Base-by-base conservation (phyloP, 768 basidiomycete species). In the Botryobasidium botryosum region DNA sequence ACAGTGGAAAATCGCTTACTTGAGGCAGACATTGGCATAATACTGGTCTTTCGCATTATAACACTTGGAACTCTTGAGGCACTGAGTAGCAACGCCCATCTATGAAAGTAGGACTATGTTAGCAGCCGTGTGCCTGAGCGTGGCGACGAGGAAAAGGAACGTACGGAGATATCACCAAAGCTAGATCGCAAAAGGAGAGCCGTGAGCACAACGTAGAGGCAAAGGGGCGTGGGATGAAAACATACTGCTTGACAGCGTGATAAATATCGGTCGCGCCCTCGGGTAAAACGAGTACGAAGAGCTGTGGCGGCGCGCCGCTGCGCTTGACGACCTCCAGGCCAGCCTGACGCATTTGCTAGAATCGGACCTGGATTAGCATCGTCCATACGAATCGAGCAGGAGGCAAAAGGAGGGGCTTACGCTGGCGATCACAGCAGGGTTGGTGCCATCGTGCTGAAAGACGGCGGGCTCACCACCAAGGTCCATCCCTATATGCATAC, bases 71-170 rank as follows among this genome's bases (percentile, higher is more conserved):
- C 67, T 66, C 57, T 80, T 81, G 53, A 86, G 52, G 56, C 83
- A 86, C 50, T 86, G 83, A 0, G 83, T 86, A 0, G 82, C 74
- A 6, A 84, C 74, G 21, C 84, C 84, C 52, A 69, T 66, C 74
- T 79, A 54, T 26, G 13, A 17, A 44, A 44, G 8, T 18, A 7
- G 43, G 1, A 12, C 12, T 20, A 44, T 44, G n/a, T n/a, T 40
- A 37, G 15, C 21, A n/a, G n/a, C n/a, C n/a, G n/a, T n/a, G n/a
- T n/a, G n/a, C n/a, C n/a, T n/a, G n/a, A n/a, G n/a, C n/a, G n/a
- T 24, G 20, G 6, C 7, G 6, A n/a, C 20, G 20, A 40, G 21
- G 6, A 21, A 41, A n/a, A 21, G 23, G 37, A 44, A 46, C 36
- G 25, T 45, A 61, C 60, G n/a, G n/a, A n/a, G 33, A 79, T 64